Evolutionary conservation across 305 asterid species (phyloP), one percentile per base, ranked within the genome.

Genomic region (Striga hermonthica): DNA sequence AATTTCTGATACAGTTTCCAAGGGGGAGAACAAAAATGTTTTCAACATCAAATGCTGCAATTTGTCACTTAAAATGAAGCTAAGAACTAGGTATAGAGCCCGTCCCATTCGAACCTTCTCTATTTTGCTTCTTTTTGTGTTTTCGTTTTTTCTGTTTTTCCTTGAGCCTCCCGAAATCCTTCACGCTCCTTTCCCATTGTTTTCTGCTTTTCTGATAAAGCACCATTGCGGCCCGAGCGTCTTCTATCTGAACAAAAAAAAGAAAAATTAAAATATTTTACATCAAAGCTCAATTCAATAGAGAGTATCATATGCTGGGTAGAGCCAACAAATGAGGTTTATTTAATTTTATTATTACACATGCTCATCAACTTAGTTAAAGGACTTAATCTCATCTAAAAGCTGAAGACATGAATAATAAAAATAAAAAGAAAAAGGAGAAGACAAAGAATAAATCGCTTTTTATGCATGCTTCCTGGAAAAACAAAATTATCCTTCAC

Each of bases 191-290:
- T 76, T 89, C 96, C 98, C 97, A 89, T 60, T 77, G 83, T 76
- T 78, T 89, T 37, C 70, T 74, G 80, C 74, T 74, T 57, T 78
- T 89, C 76, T 79, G 80, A 75, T 89, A 89, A 60, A 91, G 90
- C 75, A 84, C 43, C 98, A 91, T 89, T 16, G 96, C 97, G 38
- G 97, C 98, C 57, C 96, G 87, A 48, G 95, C 87, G 38, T 91
- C 98, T 78, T 91, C 95, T 64, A 91, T 68, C 98, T 89, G 80
- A 70, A 65, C 6, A 16, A 7, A 47, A 22, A 37, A 52, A n/a
- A n/a, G n/a, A n/a, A n/a, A n/a, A n/a, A n/a, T n/a, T n/a, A n/a
- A n/a, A n/a, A n/a, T n/a, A n/a, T n/a, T n/a, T n/a, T n/a, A n/a
- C n/a, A 22, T 22, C 31, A 22, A 22, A 22, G 31, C 2, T 22